Percentiles rank a stretch among this genome's conserved stretches.
Conservation (phyloP, 2,329 filamentous ascomycete species). For the Aspergillus sp. region DNA sequence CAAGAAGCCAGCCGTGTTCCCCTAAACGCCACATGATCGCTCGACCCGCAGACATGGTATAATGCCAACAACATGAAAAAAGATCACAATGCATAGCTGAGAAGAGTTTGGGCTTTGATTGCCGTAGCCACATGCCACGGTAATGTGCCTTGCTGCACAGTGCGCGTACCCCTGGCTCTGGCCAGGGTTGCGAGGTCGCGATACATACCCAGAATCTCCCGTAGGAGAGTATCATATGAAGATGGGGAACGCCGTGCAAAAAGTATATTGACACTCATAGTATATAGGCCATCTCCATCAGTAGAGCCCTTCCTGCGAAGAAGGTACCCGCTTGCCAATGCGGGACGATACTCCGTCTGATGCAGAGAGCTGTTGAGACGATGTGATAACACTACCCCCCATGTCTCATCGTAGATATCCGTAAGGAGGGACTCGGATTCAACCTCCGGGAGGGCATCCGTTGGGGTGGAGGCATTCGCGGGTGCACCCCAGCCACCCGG, state of each 20-base stretch:
- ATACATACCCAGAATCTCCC: slow-evolving; percentile 48
- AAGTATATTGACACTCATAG: slow-evolving; percentile 47
- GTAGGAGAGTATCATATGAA: slow-evolving; percentile 40
- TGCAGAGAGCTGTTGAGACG: slow-evolving; percentile 46
- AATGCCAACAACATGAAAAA: slow-evolving; percentile 9
- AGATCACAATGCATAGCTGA: slow-evolving; percentile 44
- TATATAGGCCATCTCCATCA: slow-evolving; percentile 45
- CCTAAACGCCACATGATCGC: slow-evolving; percentile 16
- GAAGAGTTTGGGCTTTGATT: slow-evolving; percentile 44
- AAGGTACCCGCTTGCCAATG: slow-evolving; percentile 50
- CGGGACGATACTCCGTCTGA: slow-evolving; percentile 45
- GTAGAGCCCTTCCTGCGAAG: slow-evolving; percentile 47
- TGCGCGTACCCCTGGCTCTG: slow-evolving; percentile 44
- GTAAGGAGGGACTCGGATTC: slow-evolving; percentile 60
- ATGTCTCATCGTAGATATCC: slow-evolving; percentile 62
- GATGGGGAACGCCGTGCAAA: slow-evolving; percentile 33
- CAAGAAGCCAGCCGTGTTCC: background rate
- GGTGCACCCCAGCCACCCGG: slow-evolving; percentile 33
- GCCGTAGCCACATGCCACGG: slow-evolving; percentile 53
- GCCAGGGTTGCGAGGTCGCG: slow-evolving; percentile 48
- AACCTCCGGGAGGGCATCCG: slow-evolving; percentile 40
- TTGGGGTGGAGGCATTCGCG: slow-evolving; percentile 41
- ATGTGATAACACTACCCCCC: slow-evolving; percentile 59
- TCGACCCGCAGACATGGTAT: slow-evolving; percentile 9
- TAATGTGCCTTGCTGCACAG: slow-evolving; percentile 44